Evolutionary conservation across 2,329 filamentous ascomycete species (phyloP).

Genomic region (Massarina eburnea): DNA sequence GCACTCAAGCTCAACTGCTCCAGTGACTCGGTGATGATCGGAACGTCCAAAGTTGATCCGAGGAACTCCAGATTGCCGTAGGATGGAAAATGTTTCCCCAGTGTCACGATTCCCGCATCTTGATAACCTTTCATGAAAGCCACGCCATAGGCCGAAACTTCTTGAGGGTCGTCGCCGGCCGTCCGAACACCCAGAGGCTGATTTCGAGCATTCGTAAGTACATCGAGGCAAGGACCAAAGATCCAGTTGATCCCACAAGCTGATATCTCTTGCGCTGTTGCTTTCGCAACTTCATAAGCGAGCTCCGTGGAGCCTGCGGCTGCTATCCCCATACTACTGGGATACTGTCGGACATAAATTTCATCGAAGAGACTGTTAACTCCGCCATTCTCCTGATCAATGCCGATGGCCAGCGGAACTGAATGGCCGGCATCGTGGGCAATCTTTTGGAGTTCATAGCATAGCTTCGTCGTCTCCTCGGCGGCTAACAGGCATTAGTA

Average conservation of each 20-base stretch:
- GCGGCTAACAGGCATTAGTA: conserved; percentile 64
- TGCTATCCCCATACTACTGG: conserved; percentile 95
- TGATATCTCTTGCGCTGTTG: conserved; percentile 87
- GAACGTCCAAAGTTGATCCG: conserved; percentile 86
- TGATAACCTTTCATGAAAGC: conserved; percentile 91
- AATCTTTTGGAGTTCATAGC: conserved; percentile 89
- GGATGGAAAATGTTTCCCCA: conserved; percentile 95
- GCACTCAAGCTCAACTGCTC: conserved; percentile 92
- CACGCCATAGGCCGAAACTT: conserved; percentile 89
- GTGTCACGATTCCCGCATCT: conserved; percentile 83
- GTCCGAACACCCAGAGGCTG: conserved; percentile 89
- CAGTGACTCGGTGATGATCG: conserved; percentile 91
- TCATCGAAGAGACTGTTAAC: conserved; percentile 97
- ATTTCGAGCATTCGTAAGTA: conserved; percentile 88
- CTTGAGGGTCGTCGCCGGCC: conserved; percentile 88
- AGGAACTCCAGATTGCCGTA: conserved; percentile 95
- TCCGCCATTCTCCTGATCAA: conserved; percentile 97
- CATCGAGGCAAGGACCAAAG: conserved; percentile 89
- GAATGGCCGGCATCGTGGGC: conserved; percentile 88
- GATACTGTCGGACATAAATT: conserved; percentile 93
- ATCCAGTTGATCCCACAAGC: conserved; percentile 96
- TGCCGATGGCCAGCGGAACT: conserved; percentile 82
- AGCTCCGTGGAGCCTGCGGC: conserved; percentile 83
- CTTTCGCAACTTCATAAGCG: conserved; percentile 87
- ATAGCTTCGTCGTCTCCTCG: conserved; percentile 82